Evolutionary conservation across 1,139 yeast species (phyloP).

Genomic region (Debaryomyces coudertii): DNA sequence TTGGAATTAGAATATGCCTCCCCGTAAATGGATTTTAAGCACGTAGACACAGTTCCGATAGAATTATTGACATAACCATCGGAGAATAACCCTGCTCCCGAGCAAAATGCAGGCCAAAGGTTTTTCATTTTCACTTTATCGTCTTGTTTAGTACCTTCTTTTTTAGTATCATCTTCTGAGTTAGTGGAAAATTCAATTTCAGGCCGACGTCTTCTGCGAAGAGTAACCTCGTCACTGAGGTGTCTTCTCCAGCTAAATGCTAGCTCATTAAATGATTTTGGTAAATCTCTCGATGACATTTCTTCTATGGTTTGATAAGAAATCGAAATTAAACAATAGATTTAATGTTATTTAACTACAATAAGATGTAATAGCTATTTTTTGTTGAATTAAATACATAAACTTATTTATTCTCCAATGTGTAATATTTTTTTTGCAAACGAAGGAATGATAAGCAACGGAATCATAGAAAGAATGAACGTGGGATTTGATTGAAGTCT

Average conservation of each 20-base stretch:
- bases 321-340: neutral
- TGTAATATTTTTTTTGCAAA: neutral
- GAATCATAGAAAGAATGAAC: neutral
- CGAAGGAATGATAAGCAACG: neutral
- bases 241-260: slow-evolving; percentile 41
- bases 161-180: slow-evolving; percentile 25
- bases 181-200: neutral
- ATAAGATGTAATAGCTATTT: neutral
- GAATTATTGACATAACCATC: slow-evolving; percentile 91
- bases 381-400: neutral
- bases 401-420: neutral
- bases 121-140: slow-evolving; percentile 30
- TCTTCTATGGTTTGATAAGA: slow-evolving; percentile 6
- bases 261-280: slow-evolving; percentile 42
- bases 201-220: slow-evolving; percentile 8
- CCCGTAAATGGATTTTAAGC: slow-evolving; percentile 68
- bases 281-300: slow-evolving; percentile 58
- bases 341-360: neutral
- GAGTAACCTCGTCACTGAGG: slow-evolving; percentile 27
- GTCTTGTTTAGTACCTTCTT: slow-evolving; percentile 18
- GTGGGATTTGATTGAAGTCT: neutral
- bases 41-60: slow-evolving; percentile 73
- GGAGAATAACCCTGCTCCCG: slow-evolving; percentile 90
- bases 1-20: slow-evolving; percentile 57
- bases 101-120: slow-evolving; percentile 76